Conservation (phyloP, 345 rosid genomes). For the Mercurialis annua region DNA sequence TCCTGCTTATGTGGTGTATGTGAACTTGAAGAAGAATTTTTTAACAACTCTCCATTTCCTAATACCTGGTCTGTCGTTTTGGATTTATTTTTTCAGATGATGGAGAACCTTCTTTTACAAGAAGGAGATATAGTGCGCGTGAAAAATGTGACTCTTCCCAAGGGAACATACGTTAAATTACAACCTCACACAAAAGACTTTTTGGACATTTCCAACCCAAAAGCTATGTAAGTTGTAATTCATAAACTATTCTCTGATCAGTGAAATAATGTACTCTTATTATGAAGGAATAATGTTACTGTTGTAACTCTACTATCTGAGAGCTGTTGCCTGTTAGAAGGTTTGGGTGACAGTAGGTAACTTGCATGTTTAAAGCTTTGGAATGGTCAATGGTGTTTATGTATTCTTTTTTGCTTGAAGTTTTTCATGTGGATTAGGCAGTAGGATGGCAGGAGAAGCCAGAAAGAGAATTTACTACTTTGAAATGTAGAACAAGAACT, state of each 20-base stretch:
- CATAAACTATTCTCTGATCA: background rate
- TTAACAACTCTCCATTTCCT: background rate
- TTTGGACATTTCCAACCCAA: conserved; percentile 93
- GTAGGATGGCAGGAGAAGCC: background rate
- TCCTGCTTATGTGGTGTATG: background rate
- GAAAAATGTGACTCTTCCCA: conserved; percentile 88
- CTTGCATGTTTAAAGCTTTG: background rate
- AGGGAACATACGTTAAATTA: conserved; percentile 91
- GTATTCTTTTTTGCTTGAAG: background rate
- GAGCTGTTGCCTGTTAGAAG: background rate
- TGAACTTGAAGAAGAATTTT: conserved; percentile 7
- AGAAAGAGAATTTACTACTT: background rate
- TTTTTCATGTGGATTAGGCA: background rate
- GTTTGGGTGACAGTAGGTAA: background rate
- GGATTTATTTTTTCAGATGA: conserved; percentile 58
- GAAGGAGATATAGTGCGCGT: conserved; percentile 90
- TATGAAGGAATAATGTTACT: background rate
- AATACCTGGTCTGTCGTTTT: conserved; percentile 9
- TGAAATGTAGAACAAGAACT: background rate
- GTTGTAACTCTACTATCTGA: background rate
- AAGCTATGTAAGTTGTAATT: conserved; percentile 74
- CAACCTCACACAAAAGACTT: conserved; percentile 97
- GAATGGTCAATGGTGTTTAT: no score
- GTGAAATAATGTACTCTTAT: background rate
- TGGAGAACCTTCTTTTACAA: conserved; percentile 92